Evolutionary conservation across 176 grass and related monocot genomes (phyloP), one percentile per base, ranked within the genome.

Genomic region (Bolboschoenus planiculmis): DNA sequence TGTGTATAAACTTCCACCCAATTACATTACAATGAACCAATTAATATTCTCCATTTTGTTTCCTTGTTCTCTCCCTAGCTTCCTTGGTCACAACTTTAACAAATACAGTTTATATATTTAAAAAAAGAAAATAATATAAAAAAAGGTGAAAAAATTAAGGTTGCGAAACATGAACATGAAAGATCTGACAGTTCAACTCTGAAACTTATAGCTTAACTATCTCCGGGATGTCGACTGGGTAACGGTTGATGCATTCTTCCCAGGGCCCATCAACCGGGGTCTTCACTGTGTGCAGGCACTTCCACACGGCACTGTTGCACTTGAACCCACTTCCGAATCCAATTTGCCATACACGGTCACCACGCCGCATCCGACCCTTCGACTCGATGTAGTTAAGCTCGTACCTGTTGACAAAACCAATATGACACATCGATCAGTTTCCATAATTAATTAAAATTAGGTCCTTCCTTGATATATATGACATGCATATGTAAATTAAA

Each of bases 231-330:
- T 91, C 86, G 21, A 93, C 91, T 3, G 94, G 94, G 87, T 97
- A 97, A 63, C 86, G 86, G 3, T 92, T 13, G 82, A 90, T 77
- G 87, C 89, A 97, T 58, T 93, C 89, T 50, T 83, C 79, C 94
- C 94, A 97, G 0, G 94, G 94, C n/a, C 94, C 91, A 67, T 88
- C 80, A 34, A 89, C 79, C 23, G 94, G 90, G 7, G 88, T 80
- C 76, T 86, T 94, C 54, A 94, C 53, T 40, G 80, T 83, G 47
- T 86, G 88, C 35, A 94, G 82, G 85, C 94, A 94, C 85, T 92
- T 94, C 94, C 94, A 97, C 20, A 97, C 94, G 10, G 94, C 94
- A 87, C 94, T 97, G 94, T 97, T 97, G 86, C 94, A 97, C 83
- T 94, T 97, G 88, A 97, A 97, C 0, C 94, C 94, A 47, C 86